Conservation (phyloP, 352 stramenopile genomes). For the Peronosclerospora sorghi region DNA sequence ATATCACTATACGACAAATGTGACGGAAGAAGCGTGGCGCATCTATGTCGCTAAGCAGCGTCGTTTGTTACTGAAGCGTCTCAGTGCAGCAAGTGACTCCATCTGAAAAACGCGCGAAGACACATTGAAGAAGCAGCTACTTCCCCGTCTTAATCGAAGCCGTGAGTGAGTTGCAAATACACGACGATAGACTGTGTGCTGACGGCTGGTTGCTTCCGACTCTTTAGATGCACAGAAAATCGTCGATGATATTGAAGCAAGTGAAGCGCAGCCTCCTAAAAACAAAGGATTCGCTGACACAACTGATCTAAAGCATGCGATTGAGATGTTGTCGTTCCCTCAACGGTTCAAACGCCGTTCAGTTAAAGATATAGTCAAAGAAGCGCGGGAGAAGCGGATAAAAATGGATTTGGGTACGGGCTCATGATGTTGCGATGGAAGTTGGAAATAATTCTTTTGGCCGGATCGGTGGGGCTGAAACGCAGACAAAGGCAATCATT, state of each 20-base stretch:
- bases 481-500: conserved; percentile 13
- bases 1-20: conserved; percentile 57
- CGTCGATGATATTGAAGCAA: conserved; percentile 50
- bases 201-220: neutral
- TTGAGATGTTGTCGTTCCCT: conserved; percentile 20
- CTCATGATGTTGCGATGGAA: neutral
- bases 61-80: conserved; percentile 49
- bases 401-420: conserved; percentile 4
- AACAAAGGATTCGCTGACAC: neutral
- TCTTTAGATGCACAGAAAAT: conserved; percentile 51
- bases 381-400: conserved; percentile 2
- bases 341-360: conserved; percentile 8
- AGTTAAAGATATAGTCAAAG: neutral
- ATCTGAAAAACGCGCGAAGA: conserved; percentile 65
- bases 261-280: conserved; percentile 14
- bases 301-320: conserved; percentile 18
- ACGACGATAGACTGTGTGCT: neutral
- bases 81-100: conserved; percentile 30
- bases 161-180: conserved; percentile 19
- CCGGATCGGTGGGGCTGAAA: neutral
- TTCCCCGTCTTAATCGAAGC: conserved; percentile 53
- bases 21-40: conserved; percentile 41
- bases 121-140: conserved; percentile 44
- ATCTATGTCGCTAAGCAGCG: conserved; percentile 49
- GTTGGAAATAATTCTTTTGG: neutral